Evolutionary conservation across 495 filamentous ascomycete genomes (phyloP).

Genomic region (Lineolata rhizophorae): DNA sequence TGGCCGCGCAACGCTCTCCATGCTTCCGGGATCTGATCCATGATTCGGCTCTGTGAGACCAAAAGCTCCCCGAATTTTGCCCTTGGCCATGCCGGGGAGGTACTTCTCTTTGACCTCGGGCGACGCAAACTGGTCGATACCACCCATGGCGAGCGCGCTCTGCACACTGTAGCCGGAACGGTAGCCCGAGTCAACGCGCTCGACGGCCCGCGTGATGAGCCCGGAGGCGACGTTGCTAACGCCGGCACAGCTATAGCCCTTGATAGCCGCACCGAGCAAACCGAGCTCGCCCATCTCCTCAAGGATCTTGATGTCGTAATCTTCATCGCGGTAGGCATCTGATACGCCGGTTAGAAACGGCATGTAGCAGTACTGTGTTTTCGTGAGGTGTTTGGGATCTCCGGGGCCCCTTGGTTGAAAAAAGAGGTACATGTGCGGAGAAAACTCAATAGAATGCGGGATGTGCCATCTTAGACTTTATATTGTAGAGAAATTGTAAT

Average conservation of each 20-base stretch:
- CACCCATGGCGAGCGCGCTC: slow-evolving; percentile 85
- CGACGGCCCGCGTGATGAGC: slow-evolving; percentile 86
- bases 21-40: slow-evolving; percentile 84
- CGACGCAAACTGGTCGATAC: slow-evolving; percentile 85
- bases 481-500: neutral
- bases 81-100: slow-evolving; percentile 66
- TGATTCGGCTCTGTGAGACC: slow-evolving; percentile 95
- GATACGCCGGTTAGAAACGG: slow-evolving; percentile 1
- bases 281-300: slow-evolving; percentile 93
- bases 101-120: slow-evolving; percentile 77
- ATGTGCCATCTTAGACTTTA: neutral
- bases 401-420: no score
- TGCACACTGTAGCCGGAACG: slow-evolving; percentile 93
- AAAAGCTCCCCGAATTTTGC: slow-evolving; percentile 75
- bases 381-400: no score
- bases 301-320: slow-evolving; percentile 76
- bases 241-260: slow-evolving; percentile 90
- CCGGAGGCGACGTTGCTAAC: slow-evolving; percentile 78
- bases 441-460: slow-evolving; percentile 1
- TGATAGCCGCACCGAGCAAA: slow-evolving; percentile 71
- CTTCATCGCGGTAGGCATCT: slow-evolving; percentile 91
- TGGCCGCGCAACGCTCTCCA: slow-evolving; percentile 74
- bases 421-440: neutral
- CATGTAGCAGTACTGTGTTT: no score
- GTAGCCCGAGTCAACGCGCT: slow-evolving; percentile 90